phyloP scores from a whole-genome alignment of 345 rosid species.

The Conringia planisiliqua region DNA sequence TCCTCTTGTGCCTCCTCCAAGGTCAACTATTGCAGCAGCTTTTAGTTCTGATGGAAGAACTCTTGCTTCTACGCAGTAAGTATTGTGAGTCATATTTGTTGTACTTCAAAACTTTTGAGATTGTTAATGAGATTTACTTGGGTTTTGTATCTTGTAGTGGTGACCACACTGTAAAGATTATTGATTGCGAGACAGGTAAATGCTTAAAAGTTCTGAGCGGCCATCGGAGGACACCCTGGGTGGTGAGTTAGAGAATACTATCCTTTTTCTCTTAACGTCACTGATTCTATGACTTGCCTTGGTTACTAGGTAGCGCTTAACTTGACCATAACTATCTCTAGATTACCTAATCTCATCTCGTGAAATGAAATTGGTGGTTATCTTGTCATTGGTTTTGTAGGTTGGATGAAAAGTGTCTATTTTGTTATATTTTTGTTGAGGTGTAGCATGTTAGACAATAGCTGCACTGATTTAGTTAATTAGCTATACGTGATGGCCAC shows the following conservation, averaged over 20 bases:
- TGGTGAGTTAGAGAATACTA: constrained; percentile 56
- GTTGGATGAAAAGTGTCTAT: constrained; percentile 5
- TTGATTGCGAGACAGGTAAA: constrained; percentile 84
- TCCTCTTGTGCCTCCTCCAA: constrained; percentile 85
- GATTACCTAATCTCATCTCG: neutral
- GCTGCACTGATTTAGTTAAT: neutral
- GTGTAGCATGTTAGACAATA: constrained; percentile 6
- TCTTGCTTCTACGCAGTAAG: constrained; percentile 92
- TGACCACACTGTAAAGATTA: constrained; percentile 92
- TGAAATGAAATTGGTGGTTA: constrained; percentile 3
- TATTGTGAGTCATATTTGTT: neutral
- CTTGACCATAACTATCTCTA: neutral
- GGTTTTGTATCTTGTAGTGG: constrained; percentile 51
- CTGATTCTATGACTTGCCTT: constrained; percentile 3
- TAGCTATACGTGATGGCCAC: neutral
- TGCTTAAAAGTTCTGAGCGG: constrained; percentile 92
- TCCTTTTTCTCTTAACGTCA: constrained; percentile 1
- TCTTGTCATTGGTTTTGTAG: constrained; percentile 4
- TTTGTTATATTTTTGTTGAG: constrained; percentile 1
- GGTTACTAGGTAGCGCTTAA: constrained; percentile 8
- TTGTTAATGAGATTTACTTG: constrained; percentile 15
- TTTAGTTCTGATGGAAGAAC: constrained; percentile 89
- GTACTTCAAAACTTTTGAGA: constrained; percentile 1
- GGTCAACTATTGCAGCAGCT: constrained; percentile 98
- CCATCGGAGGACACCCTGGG: constrained; percentile 99